These are phyloP conservation scores for Pseudoneurospora amorphoporcata DNA, from an alignment of 495 filamentous ascomycete species.

Conservation along the genomic window DNA sequence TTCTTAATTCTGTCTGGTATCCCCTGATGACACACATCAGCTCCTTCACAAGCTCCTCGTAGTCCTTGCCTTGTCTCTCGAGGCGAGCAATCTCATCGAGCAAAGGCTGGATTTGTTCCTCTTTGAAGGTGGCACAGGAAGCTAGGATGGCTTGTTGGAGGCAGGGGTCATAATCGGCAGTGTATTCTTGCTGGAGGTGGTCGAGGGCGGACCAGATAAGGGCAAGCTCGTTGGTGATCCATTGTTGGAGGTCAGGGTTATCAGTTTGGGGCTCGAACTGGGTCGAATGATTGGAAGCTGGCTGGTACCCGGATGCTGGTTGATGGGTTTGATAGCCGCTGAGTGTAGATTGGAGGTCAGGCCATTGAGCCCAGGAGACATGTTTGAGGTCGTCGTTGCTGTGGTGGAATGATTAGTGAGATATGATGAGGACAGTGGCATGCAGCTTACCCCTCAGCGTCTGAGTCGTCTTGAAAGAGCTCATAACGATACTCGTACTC, in stretches of 20 bases:
- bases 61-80: not conserved
- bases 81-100: not conserved
- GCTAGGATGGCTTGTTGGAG: not conserved
- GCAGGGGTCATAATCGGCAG: not conserved
- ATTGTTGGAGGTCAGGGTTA: not conserved
- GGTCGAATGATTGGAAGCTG: not conserved
- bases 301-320: not conserved
- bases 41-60: not conserved
- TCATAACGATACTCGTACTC: not conserved
- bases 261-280: not conserved
- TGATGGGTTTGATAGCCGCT: not conserved
- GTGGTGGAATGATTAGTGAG: not conserved
- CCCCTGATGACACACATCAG: not conserved
- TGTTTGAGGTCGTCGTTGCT: not conserved
- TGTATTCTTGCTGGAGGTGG: not conserved
- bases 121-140: not conserved
- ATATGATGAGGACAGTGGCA: not conserved
- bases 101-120: not conserved
- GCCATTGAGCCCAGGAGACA: not conserved
- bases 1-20: not conserved
- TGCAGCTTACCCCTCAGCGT: not conserved
- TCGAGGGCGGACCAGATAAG: not conserved
- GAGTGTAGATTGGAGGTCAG: not conserved
- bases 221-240: not conserved
- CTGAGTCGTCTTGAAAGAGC: not conserved